These are phyloP conservation scores for Phytophthora multivora DNA, from an alignment of 352 stramenopile species.

Conservation along the genomic window DNA sequence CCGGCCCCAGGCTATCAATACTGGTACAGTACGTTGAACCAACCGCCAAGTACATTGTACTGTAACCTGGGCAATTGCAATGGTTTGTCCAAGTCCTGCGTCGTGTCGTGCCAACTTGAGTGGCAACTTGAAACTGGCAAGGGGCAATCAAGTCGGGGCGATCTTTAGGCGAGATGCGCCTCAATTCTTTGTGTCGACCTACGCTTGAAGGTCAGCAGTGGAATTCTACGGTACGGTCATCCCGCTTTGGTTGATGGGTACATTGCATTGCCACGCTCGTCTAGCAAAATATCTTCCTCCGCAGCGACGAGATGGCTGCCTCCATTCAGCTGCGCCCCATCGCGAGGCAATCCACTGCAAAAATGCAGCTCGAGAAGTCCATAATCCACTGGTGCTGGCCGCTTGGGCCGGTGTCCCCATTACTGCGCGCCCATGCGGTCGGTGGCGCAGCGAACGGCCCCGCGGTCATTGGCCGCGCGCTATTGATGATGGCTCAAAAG, in stretches of 20 bases:
- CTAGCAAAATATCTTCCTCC: constrained; percentile 24
- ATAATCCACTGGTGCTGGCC: constrained; percentile 20
- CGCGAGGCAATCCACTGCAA: background rate
- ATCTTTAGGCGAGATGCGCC: background rate
- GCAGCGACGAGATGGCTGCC: constrained; percentile 18
- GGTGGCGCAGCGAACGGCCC: background rate
- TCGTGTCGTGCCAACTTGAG: no score
- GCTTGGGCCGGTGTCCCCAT: background rate
- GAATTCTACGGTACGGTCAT: constrained; percentile 17
- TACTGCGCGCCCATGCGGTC: constrained; percentile 19
- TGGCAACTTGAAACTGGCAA: no score
- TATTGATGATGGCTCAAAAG: constrained; percentile 17
- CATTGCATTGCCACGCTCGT: background rate
- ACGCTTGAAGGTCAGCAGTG: constrained; percentile 13
- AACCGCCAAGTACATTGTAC: no score
- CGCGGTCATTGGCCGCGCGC: background rate
- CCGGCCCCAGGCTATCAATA: no score
- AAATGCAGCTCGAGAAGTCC: background rate
- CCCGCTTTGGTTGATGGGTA: constrained; percentile 28
- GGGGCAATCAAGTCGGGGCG: background rate
- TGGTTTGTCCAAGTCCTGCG: no score
- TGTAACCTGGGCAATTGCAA: no score
- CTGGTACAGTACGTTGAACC: no score
- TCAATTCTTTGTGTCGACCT: constrained; percentile 6
- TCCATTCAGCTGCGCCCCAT: constrained; percentile 16